A percentile compares a stretch with the other conserved stretches of the same genome.
phyloP scores from a whole-genome alignment of 208 protist species.

The Leishmania martiniquensis region DNA sequence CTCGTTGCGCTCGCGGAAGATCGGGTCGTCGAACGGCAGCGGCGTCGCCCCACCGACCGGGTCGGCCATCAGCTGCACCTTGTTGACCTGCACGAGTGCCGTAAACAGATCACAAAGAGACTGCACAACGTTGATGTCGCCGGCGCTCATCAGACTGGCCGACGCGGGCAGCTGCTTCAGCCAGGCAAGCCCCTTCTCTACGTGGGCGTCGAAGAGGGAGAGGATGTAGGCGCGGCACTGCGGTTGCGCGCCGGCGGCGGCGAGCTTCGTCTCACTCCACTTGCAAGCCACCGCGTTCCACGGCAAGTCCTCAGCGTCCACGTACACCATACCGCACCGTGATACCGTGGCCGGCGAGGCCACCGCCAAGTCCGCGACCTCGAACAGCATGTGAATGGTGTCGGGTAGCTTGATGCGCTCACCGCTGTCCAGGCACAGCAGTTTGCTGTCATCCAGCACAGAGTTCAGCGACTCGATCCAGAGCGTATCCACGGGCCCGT shows the following conservation, averaged over 20 bases:
- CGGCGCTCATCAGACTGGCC: slow-evolving; percentile 84
- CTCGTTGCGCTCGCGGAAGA: slow-evolving; percentile 88
- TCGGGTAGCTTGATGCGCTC: slow-evolving; percentile 97
- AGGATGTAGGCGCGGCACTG: slow-evolving; percentile 84
- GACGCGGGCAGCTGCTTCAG: slow-evolving; percentile 59
- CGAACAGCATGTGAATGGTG: slow-evolving; percentile 97
- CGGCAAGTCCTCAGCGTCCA: slow-evolving; percentile 93
- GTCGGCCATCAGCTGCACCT: slow-evolving; percentile 78
- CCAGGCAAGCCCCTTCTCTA: slow-evolving; percentile 90
- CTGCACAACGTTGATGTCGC: slow-evolving; percentile 94
- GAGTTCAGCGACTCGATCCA: slow-evolving; percentile 99
- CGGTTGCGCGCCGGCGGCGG: slow-evolving; percentile 46
- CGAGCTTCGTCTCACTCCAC: slow-evolving; percentile 90
- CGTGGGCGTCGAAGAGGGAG: slow-evolving; percentile 90
- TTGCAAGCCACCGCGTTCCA: slow-evolving; percentile 90
- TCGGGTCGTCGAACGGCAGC: slow-evolving; percentile 51
- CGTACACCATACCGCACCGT: slow-evolving; percentile 98
- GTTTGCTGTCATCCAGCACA: slow-evolving; percentile 98
- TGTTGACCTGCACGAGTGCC: slow-evolving; percentile 75
- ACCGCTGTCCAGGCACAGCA: slow-evolving; percentile 97
- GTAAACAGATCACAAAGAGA: slow-evolving; percentile 94
- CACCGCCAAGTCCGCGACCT: slow-evolving; percentile 96
- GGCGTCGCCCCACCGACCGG: slow-evolving; percentile 48
- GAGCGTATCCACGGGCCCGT: slow-evolving; percentile 98
- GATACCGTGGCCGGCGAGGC: slow-evolving; percentile 98